Conservation (phyloP, 305 asterid species). For the Galium porrigens region DNA sequence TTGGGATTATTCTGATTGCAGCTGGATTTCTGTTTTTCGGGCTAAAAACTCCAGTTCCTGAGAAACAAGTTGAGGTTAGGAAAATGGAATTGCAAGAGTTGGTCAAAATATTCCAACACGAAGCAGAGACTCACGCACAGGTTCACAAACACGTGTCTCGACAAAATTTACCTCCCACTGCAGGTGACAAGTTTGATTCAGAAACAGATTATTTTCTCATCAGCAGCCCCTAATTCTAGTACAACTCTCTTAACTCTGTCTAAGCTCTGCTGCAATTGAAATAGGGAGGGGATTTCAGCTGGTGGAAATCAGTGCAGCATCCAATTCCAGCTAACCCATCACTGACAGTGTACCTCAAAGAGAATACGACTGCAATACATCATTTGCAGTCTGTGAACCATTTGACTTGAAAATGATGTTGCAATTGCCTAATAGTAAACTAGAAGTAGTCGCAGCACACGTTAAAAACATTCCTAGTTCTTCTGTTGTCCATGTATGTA, state of each 20-base stretch:
- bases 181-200: constrained; percentile 44
- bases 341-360: not conserved
- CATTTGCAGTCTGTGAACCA: not conserved
- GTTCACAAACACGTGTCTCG: constrained; percentile 49
- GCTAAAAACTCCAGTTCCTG: constrained; percentile 50
- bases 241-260: not conserved
- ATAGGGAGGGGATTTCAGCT: constrained; percentile 3
- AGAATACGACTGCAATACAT: not conserved
- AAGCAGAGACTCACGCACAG: constrained; percentile 88
- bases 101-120: constrained; percentile 76
- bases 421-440: not conserved
- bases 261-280: not conserved
- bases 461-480: not conserved
- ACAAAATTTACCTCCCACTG: constrained; percentile 69
- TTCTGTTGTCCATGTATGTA: not conserved
- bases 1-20: constrained; percentile 44
- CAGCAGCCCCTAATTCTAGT: constrained; percentile 4
- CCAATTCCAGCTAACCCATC: not conserved
- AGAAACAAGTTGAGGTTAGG: constrained; percentile 61
- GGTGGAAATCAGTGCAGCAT: not conserved
- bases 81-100: constrained; percentile 64
- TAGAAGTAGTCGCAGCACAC: not conserved
- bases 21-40: constrained; percentile 73
- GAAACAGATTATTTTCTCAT: constrained; percentile 49
- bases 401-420: not conserved